Evolutionary conservation across 108 stramenopile genomes (phyloP).

Genomic region (Seminavis robusta): DNA sequence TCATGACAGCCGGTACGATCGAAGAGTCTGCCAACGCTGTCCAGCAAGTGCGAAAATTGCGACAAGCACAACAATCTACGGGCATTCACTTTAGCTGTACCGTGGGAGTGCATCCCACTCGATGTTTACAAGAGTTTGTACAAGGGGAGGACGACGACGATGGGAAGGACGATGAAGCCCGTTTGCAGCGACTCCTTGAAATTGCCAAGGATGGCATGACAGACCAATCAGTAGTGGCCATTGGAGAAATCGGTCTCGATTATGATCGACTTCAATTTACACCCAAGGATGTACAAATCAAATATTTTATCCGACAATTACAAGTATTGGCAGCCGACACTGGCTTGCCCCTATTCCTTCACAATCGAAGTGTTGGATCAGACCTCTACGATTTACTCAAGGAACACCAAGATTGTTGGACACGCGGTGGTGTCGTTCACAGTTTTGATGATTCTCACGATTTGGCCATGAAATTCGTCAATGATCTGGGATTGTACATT

Average conservation of each 20-base stretch:
- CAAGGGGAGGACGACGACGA: constrained; percentile 15
- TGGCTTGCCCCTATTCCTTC: constrained; percentile 87
- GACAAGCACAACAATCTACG: constrained; percentile 6
- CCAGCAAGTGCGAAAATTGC: constrained; percentile 15
- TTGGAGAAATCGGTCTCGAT: constrained; percentile 96
- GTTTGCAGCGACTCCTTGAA: constrained; percentile 42
- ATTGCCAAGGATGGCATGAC: constrained; percentile 45
- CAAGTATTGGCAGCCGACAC: constrained; percentile 41
- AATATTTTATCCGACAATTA: constrained; percentile 84
- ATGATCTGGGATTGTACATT: constrained; percentile 80
- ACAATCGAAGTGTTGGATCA: constrained; percentile 84
- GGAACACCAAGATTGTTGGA: constrained; percentile 41
- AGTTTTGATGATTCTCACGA: constrained; percentile 86
- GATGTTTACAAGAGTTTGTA: constrained; percentile 81
- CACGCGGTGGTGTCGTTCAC: constrained; percentile 73
- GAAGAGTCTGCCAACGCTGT: constrained; percentile 61
- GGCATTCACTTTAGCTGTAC: constrained; percentile 63
- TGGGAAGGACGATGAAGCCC: constrained; percentile 20
- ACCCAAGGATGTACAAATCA: constrained; percentile 70
- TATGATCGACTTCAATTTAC: constrained; percentile 93
- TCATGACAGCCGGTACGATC: constrained; percentile 75
- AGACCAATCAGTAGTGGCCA: constrained; percentile 74
- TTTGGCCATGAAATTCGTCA: constrained; percentile 74
- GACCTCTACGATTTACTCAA: constrained; percentile 73
- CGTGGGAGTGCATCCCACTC: constrained; percentile 94